phyloP scores from a whole-genome alignment of 208 protist genomes.

The Crithidia expoeki region DNA sequence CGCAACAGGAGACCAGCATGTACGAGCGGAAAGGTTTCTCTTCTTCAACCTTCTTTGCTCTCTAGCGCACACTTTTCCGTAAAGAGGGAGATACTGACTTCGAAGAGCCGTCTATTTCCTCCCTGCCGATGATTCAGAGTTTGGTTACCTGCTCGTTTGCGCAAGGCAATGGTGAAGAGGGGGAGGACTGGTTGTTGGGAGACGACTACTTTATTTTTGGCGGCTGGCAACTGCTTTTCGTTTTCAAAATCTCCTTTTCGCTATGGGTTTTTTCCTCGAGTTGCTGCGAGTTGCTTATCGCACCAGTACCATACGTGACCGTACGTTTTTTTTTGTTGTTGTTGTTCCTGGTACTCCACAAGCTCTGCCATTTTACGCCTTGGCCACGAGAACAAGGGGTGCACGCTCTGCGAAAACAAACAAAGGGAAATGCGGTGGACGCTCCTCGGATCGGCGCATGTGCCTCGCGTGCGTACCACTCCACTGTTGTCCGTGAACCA shows the following conservation, averaged over 20 bases:
- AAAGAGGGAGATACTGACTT: not conserved
- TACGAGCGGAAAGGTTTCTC: not conserved
- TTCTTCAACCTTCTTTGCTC: not conserved
- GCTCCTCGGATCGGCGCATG: too few relatives aligned
- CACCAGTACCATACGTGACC: too few relatives aligned
- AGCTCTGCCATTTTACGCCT: not conserved
- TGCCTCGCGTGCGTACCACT: too few relatives aligned
- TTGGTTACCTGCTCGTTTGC: not conserved
- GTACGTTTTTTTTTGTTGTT: not conserved
- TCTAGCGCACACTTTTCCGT: too few relatives aligned
- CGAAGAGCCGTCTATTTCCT: not conserved
- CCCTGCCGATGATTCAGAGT: not conserved
- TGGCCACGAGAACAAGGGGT: conserved; percentile 3
- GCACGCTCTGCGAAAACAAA: too few relatives aligned
- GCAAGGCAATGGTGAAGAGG: not conserved
- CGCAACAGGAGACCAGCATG: not conserved
- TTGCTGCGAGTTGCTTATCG: not conserved
- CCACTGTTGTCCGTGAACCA: too few relatives aligned
- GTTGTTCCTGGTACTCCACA: too few relatives aligned
- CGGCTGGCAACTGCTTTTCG: conserved; percentile 3
- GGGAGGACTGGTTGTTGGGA: not conserved
- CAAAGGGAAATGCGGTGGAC: not conserved
- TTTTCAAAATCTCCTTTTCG: not conserved
- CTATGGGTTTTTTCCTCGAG: not conserved
- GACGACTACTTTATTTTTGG: not conserved